Percentiles rank a stretch among this genome's conserved stretches.
phyloP scores from a whole-genome alignment of 2,329 filamentous ascomycete species.

The Aspergillus brunneoviolaceus region DNA sequence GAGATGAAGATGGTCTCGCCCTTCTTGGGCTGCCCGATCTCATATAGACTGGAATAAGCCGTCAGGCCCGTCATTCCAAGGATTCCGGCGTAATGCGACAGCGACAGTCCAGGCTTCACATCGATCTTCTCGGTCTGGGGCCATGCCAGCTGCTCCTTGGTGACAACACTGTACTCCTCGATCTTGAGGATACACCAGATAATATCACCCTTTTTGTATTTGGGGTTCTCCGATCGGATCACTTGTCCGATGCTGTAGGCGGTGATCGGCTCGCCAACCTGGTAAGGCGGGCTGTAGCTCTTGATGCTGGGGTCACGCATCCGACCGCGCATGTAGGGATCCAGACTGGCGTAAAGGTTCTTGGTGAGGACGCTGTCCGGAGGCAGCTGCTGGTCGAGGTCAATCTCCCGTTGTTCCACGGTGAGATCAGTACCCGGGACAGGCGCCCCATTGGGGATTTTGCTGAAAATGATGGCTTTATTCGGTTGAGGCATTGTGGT shows the following conservation, averaged over 20 bases:
- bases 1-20: constrained; percentile 81
- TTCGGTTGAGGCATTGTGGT: constrained; percentile 45
- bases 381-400: constrained; percentile 56
- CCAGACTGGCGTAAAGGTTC: constrained; percentile 72
- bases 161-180: constrained; percentile 67
- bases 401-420: constrained; percentile 66
- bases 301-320: constrained; percentile 67
- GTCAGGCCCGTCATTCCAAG: constrained; percentile 78
- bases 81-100: constrained; percentile 66
- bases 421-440: constrained; percentile 68
- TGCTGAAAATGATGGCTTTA: constrained; percentile 74
- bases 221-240: constrained; percentile 64
- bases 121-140: constrained; percentile 43
- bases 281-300: constrained; percentile 67
- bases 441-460: constrained; percentile 65
- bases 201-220: constrained; percentile 67
- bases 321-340: constrained; percentile 79
- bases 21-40: constrained; percentile 71
- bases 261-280: constrained; percentile 61
- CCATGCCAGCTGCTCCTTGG: constrained; percentile 44
- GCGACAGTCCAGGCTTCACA: constrained; percentile 61
- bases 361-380: constrained; percentile 67
- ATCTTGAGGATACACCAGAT: constrained; percentile 58
- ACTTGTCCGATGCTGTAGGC: constrained; percentile 67
- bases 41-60: constrained; percentile 71